phyloP scores from a whole-genome alignment of 306 rosid species.

The Casuarina cunninghamiana region DNA sequence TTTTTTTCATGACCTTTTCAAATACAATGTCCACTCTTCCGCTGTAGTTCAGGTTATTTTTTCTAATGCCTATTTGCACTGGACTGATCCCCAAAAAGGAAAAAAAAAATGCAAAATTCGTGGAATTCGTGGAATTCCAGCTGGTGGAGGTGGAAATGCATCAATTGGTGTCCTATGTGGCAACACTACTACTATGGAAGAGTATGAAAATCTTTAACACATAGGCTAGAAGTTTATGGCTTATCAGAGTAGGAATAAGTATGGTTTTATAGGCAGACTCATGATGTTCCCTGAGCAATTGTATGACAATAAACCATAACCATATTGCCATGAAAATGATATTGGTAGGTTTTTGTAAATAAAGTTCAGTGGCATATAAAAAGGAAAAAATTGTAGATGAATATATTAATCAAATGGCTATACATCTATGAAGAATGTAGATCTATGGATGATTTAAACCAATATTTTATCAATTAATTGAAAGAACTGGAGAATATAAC shows the following conservation, averaged over 20 bases:
- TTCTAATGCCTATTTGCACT: neutral
- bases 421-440: neutral
- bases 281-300: neutral
- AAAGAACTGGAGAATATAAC: conserved; percentile 22
- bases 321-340: neutral
- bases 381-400: neutral
- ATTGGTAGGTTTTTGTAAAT: neutral
- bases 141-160: neutral
- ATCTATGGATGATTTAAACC: neutral
- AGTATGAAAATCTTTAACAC: neutral
- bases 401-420: neutral
- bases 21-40: too few species aligned
- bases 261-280: neutral
- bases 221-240: neutral
- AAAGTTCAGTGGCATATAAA: neutral
- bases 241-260: neutral
- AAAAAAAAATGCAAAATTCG: neutral
- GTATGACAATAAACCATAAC: neutral
- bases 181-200: neutral
- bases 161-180: neutral
- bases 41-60: neutral
- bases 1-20: neutral
- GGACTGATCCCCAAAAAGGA: neutral
- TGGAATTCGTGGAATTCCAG: too few species aligned
- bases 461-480: conserved; percentile 14